Base-by-base conservation (phyloP, 495 filamentous ascomycete species). In the Penicillium mononematosum region DNA sequence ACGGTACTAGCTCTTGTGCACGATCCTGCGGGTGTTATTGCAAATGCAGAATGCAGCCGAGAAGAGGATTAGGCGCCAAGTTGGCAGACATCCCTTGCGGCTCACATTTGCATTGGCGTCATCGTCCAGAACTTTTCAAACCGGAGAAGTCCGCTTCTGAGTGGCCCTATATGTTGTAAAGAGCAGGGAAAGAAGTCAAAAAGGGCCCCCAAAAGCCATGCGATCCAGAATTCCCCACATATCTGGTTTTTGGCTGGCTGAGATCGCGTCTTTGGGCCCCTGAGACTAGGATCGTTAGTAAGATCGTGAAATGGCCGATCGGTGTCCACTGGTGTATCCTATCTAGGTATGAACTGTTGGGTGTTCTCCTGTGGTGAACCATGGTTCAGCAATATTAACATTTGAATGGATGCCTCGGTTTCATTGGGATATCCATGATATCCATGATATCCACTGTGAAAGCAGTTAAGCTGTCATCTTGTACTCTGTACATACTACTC, bases 251-350 rank as follows among this genome's bases (percentile, higher is more conserved):
- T 57, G 62, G 64, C 64, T 65, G 64, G 64, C 62, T 65, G 53
- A 53, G 56, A 67, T 62, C 56, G 51, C 63, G 53, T 61, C 48
- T 56, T 59, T 44, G 53, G 53, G 64, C 47, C 58, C 56, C 54
- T 50, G n/a, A 57, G 16, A 49, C 59, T 53, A 41, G 57, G 53
- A 64, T 59, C 48, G 58, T 59, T 62, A 65, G 62, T 68, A 12
- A 63, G 65, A 68, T 68, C 66, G 63, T 59, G 36, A 39, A 39
- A 17, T 58, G 50, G 64, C 59, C 65, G 65, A 67, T 67, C 65
- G 47, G 60, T 61, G 63, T 50, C 63, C 66, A 68, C 63, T 46
- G 57, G 58, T 63, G 22, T 22, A 1, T 22, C 22, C 22, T 22
- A n/a, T n/a, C n/a, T n/a, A n/a, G n/a, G n/a, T n/a, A 62, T 58